These are phyloP conservation scores for Penstemon newberryi DNA, from an alignment of 257 asterid genomes.

Conservation along the genomic window DNA sequence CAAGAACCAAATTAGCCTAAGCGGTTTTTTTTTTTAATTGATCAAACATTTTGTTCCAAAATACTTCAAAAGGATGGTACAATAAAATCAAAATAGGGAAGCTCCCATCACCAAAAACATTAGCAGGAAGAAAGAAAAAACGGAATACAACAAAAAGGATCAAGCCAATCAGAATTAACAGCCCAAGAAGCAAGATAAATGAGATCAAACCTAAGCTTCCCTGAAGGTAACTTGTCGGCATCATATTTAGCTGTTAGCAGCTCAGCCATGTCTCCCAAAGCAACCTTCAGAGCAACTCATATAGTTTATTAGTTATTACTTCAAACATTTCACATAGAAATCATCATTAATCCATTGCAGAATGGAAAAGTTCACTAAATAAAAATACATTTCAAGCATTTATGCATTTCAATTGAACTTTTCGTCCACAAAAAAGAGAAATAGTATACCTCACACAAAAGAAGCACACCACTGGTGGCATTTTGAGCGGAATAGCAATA, in stretches of 20 bases:
- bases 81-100: no score
- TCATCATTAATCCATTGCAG: background rate
- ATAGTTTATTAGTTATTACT: background rate
- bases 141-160: no score
- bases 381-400: background rate
- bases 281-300: conserved; percentile 60
- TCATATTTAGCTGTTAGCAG: conserved; percentile 49
- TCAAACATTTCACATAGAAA: background rate
- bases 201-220: conserved; percentile 76
- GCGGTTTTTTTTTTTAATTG: no score
- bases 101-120: no score
- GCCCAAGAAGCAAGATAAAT: background rate
- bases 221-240: conserved; percentile 78
- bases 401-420: background rate
- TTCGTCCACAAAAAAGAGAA: background rate
- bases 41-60: no score
- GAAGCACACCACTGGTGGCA: conserved; percentile 68
- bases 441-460: conserved; percentile 72
- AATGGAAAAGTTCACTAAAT: background rate
- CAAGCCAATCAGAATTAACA: no score
- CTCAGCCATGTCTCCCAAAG: conserved; percentile 95
- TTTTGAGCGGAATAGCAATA: conserved; percentile 57
- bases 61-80: background rate
- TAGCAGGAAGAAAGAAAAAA: no score
- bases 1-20: no score